Base-by-base conservation (phyloP, 2,329 filamentous ascomycete genomes). In the Gliomastix tumulicola region DNA sequence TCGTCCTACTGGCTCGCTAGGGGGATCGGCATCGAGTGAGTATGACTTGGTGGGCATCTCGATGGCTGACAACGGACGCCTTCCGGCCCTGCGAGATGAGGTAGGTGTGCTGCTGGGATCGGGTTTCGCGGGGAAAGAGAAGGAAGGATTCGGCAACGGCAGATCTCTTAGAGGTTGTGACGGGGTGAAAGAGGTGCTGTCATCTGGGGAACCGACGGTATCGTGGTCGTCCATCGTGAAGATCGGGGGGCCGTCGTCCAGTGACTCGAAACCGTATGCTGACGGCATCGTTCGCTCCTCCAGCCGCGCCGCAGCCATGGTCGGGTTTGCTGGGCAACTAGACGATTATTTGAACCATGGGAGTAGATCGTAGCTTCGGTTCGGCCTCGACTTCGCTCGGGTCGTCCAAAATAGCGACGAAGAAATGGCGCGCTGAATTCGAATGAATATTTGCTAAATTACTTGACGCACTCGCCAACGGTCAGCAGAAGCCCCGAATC, bases 131-230 rank as follows among this genome's bases (percentile, higher is more conserved):
- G 79, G 81, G 47, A 84, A 84, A 39, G 78, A 68, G 49, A 84
- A 84, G 6, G 70, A 71, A 21, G 80, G 79, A 36, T 83, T 83
- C 32, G 78, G n/a, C n/a, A n/a, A n/a, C n/a, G n/a, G n/a, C n/a
- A n/a, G n/a, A n/a, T n/a, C n/a, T n/a, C n/a, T n/a, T n/a, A n/a
- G n/a, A n/a, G n/a, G n/a, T n/a, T n/a, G n/a, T n/a, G n/a, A n/a
- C n/a, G n/a, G n/a, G n/a, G n/a, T n/a, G n/a, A n/a, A n/a, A n/a
- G n/a, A n/a, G n/a, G n/a, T n/a, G n/a, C n/a, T n/a, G n/a, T n/a
- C n/a, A n/a, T n/a, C n/a, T n/a, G n/a, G n/a, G n/a, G n/a, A n/a
- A n/a, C n/a, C n/a, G n/a, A n/a, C n/a, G n/a, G n/a, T n/a, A n/a
- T n/a, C n/a, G 18, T 20, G 39, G 34, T 43, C 46, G 32, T 52